A percentile compares a stretch with the other conserved stretches of the same genome.
Evolutionary conservation across 1,284 basidiomycete genomes (phyloP).

Genomic region (Apiotrichum porosum): DNA sequence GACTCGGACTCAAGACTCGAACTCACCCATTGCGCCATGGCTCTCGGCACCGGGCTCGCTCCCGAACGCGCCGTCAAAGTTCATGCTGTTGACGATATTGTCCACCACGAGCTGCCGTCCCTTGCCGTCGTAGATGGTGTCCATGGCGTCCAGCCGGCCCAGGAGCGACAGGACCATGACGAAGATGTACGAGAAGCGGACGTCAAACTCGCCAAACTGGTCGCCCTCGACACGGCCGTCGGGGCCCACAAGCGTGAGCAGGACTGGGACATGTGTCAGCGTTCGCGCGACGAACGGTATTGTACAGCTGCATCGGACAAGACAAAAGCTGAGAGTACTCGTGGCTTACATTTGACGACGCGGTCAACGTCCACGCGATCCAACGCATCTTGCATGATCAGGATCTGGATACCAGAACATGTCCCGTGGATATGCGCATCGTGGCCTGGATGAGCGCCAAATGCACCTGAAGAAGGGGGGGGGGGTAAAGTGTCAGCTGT

Average conservation of each 20-base stretch:
- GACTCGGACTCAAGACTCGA: background rate
- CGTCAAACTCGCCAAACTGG: constrained; percentile 82
- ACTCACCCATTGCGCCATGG: constrained; percentile 81
- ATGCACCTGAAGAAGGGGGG: no score
- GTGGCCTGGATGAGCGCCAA: constrained; percentile 86
- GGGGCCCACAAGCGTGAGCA: constrained; percentile 73
- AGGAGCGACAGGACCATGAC: constrained; percentile 77
- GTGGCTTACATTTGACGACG: constrained; percentile 67
- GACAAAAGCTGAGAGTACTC: background rate
- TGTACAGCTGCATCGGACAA: no score
- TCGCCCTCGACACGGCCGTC: constrained; percentile 88
- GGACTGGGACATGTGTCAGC: constrained; percentile 55
- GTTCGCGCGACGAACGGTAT: no score
- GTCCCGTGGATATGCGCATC: constrained; percentile 87
- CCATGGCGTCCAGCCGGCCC: constrained; percentile 57
- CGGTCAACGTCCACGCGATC: constrained; percentile 63
- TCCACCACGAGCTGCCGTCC: constrained; percentile 60
- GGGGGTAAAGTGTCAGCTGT: background rate
- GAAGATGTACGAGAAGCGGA: constrained; percentile 85
- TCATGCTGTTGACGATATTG: constrained; percentile 73
- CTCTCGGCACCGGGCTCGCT: constrained; percentile 78
- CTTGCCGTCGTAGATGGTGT: constrained; percentile 52
- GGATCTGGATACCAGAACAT: constrained; percentile 85
- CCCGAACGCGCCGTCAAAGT: constrained; percentile 96
- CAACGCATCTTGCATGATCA: constrained; percentile 77